Base-by-base conservation (phyloP, 345 rosid species). In the Dovyalis caffra region DNA sequence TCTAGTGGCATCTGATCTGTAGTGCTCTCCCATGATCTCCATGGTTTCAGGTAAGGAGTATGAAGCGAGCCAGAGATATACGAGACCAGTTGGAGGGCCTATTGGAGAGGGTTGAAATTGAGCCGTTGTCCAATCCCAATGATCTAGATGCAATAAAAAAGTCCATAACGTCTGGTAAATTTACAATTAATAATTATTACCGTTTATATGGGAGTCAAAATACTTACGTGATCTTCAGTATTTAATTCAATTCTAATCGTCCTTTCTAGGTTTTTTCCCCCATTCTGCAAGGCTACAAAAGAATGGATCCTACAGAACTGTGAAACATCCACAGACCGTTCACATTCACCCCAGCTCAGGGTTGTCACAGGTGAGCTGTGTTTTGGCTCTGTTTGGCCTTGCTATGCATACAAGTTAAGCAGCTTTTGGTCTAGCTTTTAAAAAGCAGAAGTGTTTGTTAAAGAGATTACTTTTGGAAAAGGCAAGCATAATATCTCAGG, bases 71-170 rank as follows among this genome's bases (percentile, higher is more conserved):
- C 32, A 88, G 98, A 83, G 98, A 95, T 74, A 83, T 95, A 32
- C 84, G 99, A 61, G 98, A 95, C 77, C 99, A 95, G 77, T 74
- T 93, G 87, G 97, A 91, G 76, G 98, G 97, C 66, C 99, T 95
- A 70, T 78, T 95, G 64, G 99, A 95, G 87, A 89, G 99, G 83
- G 97, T 95, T 74, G 99, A 93, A 80, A 95, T 93, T 82, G 99
- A 93, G 79, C 26, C 89, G 38, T 79, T 88, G 60, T 87, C 97
- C 40, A 85, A 85, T 85, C 15, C 79, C 35, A 87, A 82, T 74
- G 98, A 93, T 65, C 75, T 90, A 77, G 98, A 95, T 64, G 69
- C 85, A 60, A 87, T 93, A 73, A 91, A 86, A 77, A 95, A 95
- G 84, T 83, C 97, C 35, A 91, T 91, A 70, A 89, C 91, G 70